These are phyloP conservation scores for Atkinsonella texensis DNA, from an alignment of 2,329 filamentous ascomycete genomes.

Conservation along the genomic window DNA sequence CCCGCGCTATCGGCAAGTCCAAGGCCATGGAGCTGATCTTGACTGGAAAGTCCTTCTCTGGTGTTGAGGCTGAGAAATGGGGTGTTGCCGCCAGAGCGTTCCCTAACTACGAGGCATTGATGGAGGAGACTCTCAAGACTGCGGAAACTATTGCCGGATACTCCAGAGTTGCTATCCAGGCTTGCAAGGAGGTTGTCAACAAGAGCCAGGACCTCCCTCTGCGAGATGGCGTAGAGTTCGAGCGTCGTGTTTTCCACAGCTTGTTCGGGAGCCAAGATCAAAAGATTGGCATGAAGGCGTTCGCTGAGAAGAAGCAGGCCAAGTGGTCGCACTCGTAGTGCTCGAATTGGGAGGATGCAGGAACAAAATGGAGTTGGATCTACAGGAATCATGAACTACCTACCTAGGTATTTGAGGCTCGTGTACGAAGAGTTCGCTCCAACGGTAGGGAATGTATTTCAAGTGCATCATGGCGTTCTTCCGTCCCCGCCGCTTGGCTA, in stretches of 20 bases:
- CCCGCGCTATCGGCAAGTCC: slow-evolving; percentile 69
- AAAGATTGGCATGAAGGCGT: slow-evolving; percentile 93
- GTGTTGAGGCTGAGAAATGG: slow-evolving; percentile 78
- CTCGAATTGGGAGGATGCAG: background rate
- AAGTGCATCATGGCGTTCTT: too few species aligned
- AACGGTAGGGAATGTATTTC: too few species aligned
- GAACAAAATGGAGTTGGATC: background rate
- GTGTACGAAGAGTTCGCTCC: too few species aligned
- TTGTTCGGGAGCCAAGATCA: slow-evolving; percentile 93
- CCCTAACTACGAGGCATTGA: slow-evolving; percentile 65
- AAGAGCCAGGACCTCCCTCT: slow-evolving; percentile 90
- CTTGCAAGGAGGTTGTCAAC: slow-evolving; percentile 95
- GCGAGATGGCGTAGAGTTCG: slow-evolving; percentile 86
- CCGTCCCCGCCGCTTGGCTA: too few species aligned
- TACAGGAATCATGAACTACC: too few species aligned
- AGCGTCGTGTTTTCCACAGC: slow-evolving; percentile 84
- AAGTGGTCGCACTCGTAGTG: slow-evolving; percentile 72
- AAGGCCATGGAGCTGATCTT: slow-evolving; percentile 87
- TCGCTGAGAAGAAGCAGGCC: slow-evolving; percentile 87
- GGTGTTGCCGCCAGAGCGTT: slow-evolving; percentile 79
- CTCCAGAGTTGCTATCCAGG: slow-evolving; percentile 76
- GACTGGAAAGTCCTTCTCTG: slow-evolving; percentile 73
- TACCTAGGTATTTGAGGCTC: too few species aligned
- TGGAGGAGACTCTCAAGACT: slow-evolving; percentile 69
- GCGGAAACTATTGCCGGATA: slow-evolving; percentile 84